Conservation (phyloP, 1,284 basidiomycete species). For the Uromyces viciae-fabae region DNA sequence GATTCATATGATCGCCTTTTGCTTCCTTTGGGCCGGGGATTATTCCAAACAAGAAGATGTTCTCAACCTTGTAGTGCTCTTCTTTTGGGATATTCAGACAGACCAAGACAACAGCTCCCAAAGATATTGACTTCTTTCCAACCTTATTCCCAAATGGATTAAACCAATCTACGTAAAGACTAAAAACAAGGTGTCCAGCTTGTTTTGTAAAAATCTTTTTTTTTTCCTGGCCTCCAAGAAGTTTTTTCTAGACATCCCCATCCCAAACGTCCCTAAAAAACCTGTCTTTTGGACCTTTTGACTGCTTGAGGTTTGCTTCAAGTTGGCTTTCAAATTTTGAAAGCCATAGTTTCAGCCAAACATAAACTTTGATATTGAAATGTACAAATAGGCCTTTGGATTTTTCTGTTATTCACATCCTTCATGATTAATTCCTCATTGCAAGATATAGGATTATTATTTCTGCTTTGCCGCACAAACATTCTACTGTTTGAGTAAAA, state of each 20-base stretch:
- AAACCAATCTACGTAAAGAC: slow-evolving; percentile 28
- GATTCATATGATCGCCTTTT: not conserved
- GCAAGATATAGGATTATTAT: not conserved
- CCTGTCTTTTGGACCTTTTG: not conserved
- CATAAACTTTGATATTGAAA: not conserved
- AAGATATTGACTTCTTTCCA: not conserved
- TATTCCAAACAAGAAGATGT: slow-evolving; percentile 12
- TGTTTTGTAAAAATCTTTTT: not conserved
- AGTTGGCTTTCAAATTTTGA: not conserved
- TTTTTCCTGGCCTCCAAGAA: not conserved
- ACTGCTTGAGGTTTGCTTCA: not conserved
- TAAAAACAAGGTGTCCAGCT: slow-evolving; percentile 19
- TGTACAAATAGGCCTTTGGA: not conserved
- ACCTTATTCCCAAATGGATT: slow-evolving; percentile 23
- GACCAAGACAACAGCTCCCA: not conserved
- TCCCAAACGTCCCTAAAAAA: not conserved
- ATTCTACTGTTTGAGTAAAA: slow-evolving; percentile 1
- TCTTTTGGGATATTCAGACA: slow-evolving; percentile 16
- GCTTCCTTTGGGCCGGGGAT: slow-evolving; percentile 24
- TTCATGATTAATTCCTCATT: not conserved
- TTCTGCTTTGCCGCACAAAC: not conserved
- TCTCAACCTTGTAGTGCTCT: slow-evolving; percentile 14
- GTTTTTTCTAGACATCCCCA: not conserved
- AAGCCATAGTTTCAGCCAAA: not conserved
- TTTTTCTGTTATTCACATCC: not conserved